A percentile compares a stretch with the other conserved stretches of the same genome.
phyloP scores from a whole-genome alignment of 306 rosid species.

The Castanea mollissima region DNA sequence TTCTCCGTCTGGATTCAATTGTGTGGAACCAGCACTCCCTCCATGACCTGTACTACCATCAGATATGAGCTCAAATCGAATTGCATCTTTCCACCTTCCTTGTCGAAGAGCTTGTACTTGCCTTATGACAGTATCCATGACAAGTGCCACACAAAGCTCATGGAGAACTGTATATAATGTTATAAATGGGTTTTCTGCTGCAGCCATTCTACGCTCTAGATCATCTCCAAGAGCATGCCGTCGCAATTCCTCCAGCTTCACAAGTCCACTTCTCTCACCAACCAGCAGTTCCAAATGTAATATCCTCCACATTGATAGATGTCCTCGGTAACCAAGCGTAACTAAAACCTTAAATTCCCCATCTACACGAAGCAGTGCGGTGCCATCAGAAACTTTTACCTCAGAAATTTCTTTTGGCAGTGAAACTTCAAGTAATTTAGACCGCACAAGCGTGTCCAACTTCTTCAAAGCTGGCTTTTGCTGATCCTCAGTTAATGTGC shows the following conservation, averaged over 20 bases:
- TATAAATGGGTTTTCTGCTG: slow-evolving; percentile 75
- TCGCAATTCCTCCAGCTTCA: slow-evolving; percentile 67
- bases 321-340: slow-evolving; percentile 96
- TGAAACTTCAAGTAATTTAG: slow-evolving; percentile 76
- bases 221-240: slow-evolving; percentile 83
- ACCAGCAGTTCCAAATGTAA: slow-evolving; percentile 93
- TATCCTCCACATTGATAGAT: slow-evolving; percentile 96
- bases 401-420: slow-evolving; percentile 81
- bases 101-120: slow-evolving; percentile 88
- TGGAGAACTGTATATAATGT: slow-evolving; percentile 82
- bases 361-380: slow-evolving; percentile 69
- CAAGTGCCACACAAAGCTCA: slow-evolving; percentile 84
- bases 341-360: slow-evolving; percentile 91
- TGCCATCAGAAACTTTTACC: slow-evolving; percentile 74
- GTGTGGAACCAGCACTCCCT: slow-evolving; percentile 60
- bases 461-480: slow-evolving; percentile 90
- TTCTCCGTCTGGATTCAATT: slow-evolving; percentile 77
- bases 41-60: slow-evolving; percentile 64
- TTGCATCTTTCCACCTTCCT: slow-evolving; percentile 97
- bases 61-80: slow-evolving; percentile 84
- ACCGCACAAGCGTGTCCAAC: slow-evolving; percentile 82
- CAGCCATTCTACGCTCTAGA: slow-evolving; percentile 97
- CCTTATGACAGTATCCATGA: slow-evolving; percentile 89
- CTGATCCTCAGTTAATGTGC: slow-evolving; percentile 68
- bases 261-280: slow-evolving; percentile 70